Conservation (phyloP, 2,329 filamentous ascomycete genomes). For the Xylaria polymorpha region DNA sequence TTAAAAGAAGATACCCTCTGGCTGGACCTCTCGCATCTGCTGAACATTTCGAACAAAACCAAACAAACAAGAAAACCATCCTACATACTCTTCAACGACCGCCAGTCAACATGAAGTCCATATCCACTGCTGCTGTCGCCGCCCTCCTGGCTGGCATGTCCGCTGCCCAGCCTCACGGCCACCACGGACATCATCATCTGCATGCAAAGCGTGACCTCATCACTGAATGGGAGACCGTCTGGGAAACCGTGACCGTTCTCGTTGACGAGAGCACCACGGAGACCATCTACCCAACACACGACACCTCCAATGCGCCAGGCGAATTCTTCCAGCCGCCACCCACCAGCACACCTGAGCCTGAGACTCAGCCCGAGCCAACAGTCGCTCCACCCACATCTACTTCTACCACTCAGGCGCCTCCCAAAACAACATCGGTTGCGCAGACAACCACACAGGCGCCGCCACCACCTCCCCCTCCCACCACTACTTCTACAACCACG, state of each 20-base stretch:
- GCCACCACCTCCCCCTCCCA: slow-evolving; percentile 25
- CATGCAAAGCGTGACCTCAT: slow-evolving; percentile 58
- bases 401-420: slow-evolving; percentile 26
- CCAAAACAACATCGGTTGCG: slow-evolving; percentile 2
- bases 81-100: slow-evolving; percentile 29
- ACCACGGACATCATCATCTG: slow-evolving; percentile 54
- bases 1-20: slow-evolving; percentile 42
- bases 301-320: slow-evolving; percentile 40
- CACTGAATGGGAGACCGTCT: slow-evolving; percentile 59
- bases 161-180: slow-evolving; percentile 63
- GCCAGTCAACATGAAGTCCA: slow-evolving; percentile 58
- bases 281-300: slow-evolving; percentile 53
- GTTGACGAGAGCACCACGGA: slow-evolving; percentile 62
- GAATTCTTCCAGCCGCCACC: slow-evolving; percentile 52
- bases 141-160: slow-evolving; percentile 58
- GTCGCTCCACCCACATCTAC: slow-evolving; percentile 26
- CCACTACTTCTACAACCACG: slow-evolving; percentile 27
- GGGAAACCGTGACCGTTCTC: slow-evolving; percentile 64
- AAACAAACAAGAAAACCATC: slow-evolving; percentile 31
- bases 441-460: slow-evolving; percentile 22
- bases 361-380: slow-evolving; percentile 40
- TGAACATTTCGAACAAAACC: neutral
- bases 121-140: slow-evolving; percentile 55
- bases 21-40: slow-evolving; percentile 43
- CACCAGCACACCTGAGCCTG: slow-evolving; percentile 32